Percentiles rank a stretch among this genome's conserved stretches.
Evolutionary conservation across 305 asterid species (phyloP).

Genomic region (Fraxinus floribunda): DNA sequence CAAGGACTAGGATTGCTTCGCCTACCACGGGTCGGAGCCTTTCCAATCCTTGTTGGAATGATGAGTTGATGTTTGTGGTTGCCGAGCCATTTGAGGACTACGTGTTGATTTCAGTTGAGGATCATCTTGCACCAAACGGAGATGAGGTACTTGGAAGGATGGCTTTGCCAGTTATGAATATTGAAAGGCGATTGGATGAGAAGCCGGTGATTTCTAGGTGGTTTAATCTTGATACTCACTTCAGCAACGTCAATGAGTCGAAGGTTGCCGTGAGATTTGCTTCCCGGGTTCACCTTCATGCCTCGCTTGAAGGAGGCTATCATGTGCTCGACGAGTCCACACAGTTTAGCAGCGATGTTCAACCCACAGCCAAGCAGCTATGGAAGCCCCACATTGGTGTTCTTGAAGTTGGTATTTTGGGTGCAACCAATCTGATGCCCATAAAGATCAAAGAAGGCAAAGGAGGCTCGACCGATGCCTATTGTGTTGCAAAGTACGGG

Average conservation of each 20-base stretch:
- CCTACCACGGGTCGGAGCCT: slow-evolving; percentile 49
- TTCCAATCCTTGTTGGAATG: slow-evolving; percentile 78
- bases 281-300: slow-evolving; percentile 69
- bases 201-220: slow-evolving; percentile 59
- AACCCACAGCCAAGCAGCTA: slow-evolving; percentile 81
- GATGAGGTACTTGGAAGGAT: slow-evolving; percentile 71
- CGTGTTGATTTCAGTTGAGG: slow-evolving; percentile 62
- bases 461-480: slow-evolving; percentile 72
- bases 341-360: slow-evolving; percentile 73
- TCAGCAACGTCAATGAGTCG: slow-evolving; percentile 40
- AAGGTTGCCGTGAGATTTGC: slow-evolving; percentile 58
- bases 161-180: slow-evolving; percentile 41
- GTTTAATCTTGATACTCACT: slow-evolving; percentile 68
- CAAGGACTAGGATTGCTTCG: slow-evolving; percentile 59
- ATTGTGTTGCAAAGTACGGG: slow-evolving; percentile 83
- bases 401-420: slow-evolving; percentile 80
- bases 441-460: slow-evolving; percentile 79
- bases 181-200: slow-evolving; percentile 69
- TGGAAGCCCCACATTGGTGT: slow-evolving; percentile 89
- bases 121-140: slow-evolving; percentile 54
- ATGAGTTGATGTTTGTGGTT: slow-evolving; percentile 79
- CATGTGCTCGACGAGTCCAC: slow-evolving; percentile 93
- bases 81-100: slow-evolving; percentile 88
- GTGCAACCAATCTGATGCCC: slow-evolving; percentile 68
- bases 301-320: slow-evolving; percentile 80